phyloP scores from a whole-genome alignment of 176 grass and related monocot genomes.

The Juncus inflexus region DNA sequence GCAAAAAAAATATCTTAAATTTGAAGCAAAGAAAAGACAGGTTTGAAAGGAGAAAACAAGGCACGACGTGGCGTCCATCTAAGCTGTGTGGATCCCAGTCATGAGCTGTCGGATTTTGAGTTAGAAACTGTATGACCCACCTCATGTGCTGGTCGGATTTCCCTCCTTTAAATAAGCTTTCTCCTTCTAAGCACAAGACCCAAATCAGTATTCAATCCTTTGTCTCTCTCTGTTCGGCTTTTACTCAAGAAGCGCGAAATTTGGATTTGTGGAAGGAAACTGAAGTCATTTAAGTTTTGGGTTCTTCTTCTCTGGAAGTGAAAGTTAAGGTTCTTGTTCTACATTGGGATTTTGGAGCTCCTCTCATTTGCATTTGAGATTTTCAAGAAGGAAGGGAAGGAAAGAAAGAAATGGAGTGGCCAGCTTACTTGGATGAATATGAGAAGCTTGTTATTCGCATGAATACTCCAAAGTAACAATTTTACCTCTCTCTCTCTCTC shows the following conservation, averaged over 20 bases:
- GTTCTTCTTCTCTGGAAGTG: no score
- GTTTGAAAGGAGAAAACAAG: background rate
- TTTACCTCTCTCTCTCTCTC: background rate
- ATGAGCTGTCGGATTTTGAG: constrained; percentile 23
- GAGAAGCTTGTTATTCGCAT: constrained; percentile 96
- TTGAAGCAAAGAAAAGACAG: constrained; percentile 23
- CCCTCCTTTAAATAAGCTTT: background rate
- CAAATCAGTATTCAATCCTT: background rate
- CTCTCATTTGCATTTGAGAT: constrained; percentile 2
- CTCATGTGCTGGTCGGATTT: constrained; percentile 21
- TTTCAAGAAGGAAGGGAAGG: background rate
- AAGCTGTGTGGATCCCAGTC: constrained; percentile 3
- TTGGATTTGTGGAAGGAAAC: background rate
- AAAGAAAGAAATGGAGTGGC: constrained; percentile 56
- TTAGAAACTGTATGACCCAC: background rate
- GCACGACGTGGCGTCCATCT: constrained; percentile 22
- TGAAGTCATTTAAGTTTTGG: no score
- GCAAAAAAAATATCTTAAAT: constrained; percentile 15
- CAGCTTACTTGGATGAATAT: constrained; percentile 64
- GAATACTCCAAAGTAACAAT: constrained; percentile 52
- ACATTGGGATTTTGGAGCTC: background rate
- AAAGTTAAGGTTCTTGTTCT: no score
- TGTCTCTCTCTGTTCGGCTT: background rate
- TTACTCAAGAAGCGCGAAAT: constrained; percentile 6
- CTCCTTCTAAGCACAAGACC: background rate